These are phyloP conservation scores for Aquilaria sinensis DNA, from an alignment of 345 rosid species.

Conservation along the genomic window DNA sequence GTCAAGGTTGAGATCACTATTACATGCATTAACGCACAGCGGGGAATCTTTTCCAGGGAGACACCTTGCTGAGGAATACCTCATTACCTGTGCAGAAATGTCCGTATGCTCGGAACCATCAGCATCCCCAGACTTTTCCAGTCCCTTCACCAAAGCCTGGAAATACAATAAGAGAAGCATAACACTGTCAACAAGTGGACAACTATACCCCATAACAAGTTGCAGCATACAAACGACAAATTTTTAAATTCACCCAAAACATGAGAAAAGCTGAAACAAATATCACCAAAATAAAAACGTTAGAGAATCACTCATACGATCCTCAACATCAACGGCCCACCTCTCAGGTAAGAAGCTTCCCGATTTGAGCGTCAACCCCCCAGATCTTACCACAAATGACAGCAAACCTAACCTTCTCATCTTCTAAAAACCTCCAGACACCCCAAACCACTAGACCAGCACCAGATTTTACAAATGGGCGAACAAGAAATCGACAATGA, in stretches of 20 bases:
- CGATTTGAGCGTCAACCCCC: background rate
- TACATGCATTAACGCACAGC: too few species aligned
- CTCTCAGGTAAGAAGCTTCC: background rate
- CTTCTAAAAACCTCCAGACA: too few species aligned
- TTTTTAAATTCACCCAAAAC: background rate
- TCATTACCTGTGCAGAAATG: constrained; percentile 58
- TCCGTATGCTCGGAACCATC: constrained; percentile 51
- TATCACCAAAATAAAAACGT: too few species aligned
- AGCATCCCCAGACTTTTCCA: constrained; percentile 52
- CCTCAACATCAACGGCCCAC: too few species aligned
- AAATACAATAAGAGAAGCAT: constrained; percentile 3
- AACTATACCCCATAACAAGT: background rate
- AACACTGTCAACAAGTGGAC: background rate
- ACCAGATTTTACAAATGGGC: too few species aligned
- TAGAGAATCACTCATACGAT: too few species aligned
- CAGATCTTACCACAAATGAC: background rate
- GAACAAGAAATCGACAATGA: background rate
- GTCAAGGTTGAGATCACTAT: background rate
- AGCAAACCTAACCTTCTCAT: background rate
- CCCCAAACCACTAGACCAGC: too few species aligned
- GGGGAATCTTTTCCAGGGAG: background rate
- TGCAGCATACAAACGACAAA: background rate
- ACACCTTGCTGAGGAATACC: constrained; percentile 2
- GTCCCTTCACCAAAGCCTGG: constrained; percentile 53
- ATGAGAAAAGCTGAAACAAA: background rate